A percentile compares a stretch with the other conserved stretches of the same genome.
Conservation (phyloP, 169 alveolate genomes). For the Toxoplasma gondii region DNA sequence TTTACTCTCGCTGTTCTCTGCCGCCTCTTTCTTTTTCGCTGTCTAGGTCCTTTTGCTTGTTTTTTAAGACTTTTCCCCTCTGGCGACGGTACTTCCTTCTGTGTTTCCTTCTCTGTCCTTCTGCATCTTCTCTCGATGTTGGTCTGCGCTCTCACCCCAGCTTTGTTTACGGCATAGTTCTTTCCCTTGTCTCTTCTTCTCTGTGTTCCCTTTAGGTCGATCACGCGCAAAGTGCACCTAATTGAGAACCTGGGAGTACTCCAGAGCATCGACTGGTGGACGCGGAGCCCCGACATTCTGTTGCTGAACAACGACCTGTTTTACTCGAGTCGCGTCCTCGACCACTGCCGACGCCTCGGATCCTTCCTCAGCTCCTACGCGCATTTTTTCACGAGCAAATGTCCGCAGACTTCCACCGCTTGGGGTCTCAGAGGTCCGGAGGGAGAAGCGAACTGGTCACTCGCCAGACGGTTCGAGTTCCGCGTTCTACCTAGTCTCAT, state of each 20-base stretch:
- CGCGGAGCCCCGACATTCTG: slow-evolving; percentile 72
- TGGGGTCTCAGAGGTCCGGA: background rate
- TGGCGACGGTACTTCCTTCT: too few relatives aligned
- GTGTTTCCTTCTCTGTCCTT: background rate
- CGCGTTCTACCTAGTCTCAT: slow-evolving; percentile 43
- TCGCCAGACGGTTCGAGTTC: slow-evolving; percentile 37
- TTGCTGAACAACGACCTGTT: slow-evolving; percentile 70
- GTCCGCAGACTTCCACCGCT: background rate
- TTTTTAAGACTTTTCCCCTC: too few relatives aligned
- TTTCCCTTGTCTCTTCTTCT: background rate
- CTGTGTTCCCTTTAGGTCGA: slow-evolving; percentile 1
- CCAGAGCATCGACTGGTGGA: slow-evolving; percentile 73
- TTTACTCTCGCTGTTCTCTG: too few relatives aligned
- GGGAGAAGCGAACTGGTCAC: background rate
- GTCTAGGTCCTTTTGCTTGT: too few relatives aligned
- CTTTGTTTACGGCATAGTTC: too few relatives aligned
- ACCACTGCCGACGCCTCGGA: background rate
- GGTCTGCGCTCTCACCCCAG: too few relatives aligned
- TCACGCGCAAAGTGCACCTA: slow-evolving; percentile 66
- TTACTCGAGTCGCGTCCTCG: background rate
- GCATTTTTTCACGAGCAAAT: background rate
- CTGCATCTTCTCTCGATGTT: too few relatives aligned
- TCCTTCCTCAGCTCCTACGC: background rate
- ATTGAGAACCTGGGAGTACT: slow-evolving; percentile 68
- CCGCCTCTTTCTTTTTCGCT: too few relatives aligned